Base-by-base conservation (phyloP, 352 stramenopile species). In the Phytophthora tubulina region DNA sequence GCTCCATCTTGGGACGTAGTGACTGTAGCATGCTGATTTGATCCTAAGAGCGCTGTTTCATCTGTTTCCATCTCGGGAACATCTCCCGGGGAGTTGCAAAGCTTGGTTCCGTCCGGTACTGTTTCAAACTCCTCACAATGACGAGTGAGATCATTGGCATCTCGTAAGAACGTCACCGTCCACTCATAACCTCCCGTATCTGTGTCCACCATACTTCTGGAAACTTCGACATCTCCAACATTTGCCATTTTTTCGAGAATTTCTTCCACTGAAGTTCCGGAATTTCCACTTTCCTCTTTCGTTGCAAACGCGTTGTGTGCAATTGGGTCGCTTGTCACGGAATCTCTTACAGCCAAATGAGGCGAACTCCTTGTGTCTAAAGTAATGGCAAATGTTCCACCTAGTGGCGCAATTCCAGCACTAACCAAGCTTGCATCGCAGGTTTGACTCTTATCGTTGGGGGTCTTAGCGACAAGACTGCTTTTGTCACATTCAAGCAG, bases 211-310 rank as follows among this genome's bases (percentile, higher is more conserved):
- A 59, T 65, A 55, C 86, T 94, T 63, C 97, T 79, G 7, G 87
- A 93, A 3, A 99, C 96, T 10, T 74, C 72, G 1, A 99, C 93
- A 67, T 99, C 95, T 3, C 97, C 97, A 41, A 99, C 68, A 70
- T 99, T 99, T 3, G 74, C 35, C 84, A 99, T 98, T 4, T 52
- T 72, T 70, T 99, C 94, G 2, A 99, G 82, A 45, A 98, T 98
- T 72, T 99, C 96, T 79, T 99, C 93, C 6, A 99, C 58, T 5
- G 93, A 98, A 3, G 91, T 97, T 0, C 96, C 96, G n/a, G 94
- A 92, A 17, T 92, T 89, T 5, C 92, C 90, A 63, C 93, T 98
- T 30, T 98, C 85, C 13, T 75, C 78, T 14, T 84, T 90, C 1
- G 83, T 96, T 10, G 91, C 92, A 72, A 88, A 89, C 1, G 95